Percentiles rank a stretch among this genome's conserved stretches.
These are phyloP conservation scores for Proliferodiscus dingleyae DNA, from an alignment of 2,329 filamentous ascomycete genomes.

Conservation along the genomic window DNA sequence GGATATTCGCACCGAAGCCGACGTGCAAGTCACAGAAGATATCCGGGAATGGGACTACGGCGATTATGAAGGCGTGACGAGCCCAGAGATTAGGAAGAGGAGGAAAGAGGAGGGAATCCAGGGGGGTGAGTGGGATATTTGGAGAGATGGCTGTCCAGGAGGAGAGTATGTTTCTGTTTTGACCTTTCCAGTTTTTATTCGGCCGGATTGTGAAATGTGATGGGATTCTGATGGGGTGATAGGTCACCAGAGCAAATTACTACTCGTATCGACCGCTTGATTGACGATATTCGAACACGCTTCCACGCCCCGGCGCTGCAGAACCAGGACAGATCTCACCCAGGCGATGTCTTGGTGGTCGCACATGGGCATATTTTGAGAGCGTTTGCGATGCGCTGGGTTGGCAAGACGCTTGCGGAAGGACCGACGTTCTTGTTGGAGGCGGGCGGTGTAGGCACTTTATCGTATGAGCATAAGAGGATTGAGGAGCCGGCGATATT, in stretches of 20 bases:
- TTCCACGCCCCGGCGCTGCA: slow-evolving; percentile 51
- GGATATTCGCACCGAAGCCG: slow-evolving; percentile 49
- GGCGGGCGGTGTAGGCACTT: slow-evolving; percentile 75
- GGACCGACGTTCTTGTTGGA: slow-evolving; percentile 77
- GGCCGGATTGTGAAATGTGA: background rate
- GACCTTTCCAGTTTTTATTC: background rate
- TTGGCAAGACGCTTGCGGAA: slow-evolving; percentile 65
- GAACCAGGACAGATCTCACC: slow-evolving; percentile 33
- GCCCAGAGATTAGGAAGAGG: slow-evolving; percentile 57
- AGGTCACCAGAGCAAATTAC: slow-evolving; percentile 60
- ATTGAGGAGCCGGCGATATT: slow-evolving; percentile 76
- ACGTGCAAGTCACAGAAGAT: slow-evolving; percentile 63
- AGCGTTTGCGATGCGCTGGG: slow-evolving; percentile 85
- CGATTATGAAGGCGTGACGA: slow-evolving; percentile 78
- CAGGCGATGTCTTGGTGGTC: slow-evolving; percentile 67
- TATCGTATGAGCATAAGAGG: slow-evolving; percentile 79
- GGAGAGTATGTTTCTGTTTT: slow-evolving; percentile 61
- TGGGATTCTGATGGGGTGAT: background rate
- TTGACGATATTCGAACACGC: slow-evolving; percentile 64
- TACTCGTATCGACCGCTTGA: slow-evolving; percentile 67
- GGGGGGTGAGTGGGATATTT: slow-evolving; percentile 71
- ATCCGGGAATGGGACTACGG: slow-evolving; percentile 76
- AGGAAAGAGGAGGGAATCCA: slow-evolving; percentile 51
- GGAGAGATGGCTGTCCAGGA: slow-evolving; percentile 79
- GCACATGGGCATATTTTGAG: slow-evolving; percentile 88